phyloP scores from a whole-genome alignment of 805 yeast species.

The Candida silvicultrix region DNA sequence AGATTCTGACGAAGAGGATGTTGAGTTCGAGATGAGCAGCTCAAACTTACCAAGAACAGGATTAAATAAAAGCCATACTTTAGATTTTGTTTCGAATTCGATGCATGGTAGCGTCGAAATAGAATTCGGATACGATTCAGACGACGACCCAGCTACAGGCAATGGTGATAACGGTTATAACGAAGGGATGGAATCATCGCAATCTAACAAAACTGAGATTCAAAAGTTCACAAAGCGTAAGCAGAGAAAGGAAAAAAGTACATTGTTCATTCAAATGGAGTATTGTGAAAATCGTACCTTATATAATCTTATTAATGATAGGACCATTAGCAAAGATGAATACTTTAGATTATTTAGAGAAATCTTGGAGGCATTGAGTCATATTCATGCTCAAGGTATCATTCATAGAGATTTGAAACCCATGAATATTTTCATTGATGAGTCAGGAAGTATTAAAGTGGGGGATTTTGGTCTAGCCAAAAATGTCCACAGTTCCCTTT shows the following conservation, averaged over 20 bases:
- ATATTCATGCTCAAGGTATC: slow-evolving; percentile 89
- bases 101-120: slow-evolving; percentile 40
- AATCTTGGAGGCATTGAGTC: slow-evolving; percentile 80
- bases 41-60: slow-evolving; percentile 21
- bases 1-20: slow-evolving; percentile 9
- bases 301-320: slow-evolving; percentile 69
- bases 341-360: slow-evolving; percentile 91
- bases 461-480: slow-evolving; percentile 98
- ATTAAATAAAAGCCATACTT: slow-evolving; percentile 27
- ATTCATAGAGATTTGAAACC: slow-evolving; percentile 96
- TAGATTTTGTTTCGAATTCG: slow-evolving; percentile 68
- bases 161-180: slow-evolving; percentile 3
- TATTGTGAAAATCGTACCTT: slow-evolving; percentile 94
- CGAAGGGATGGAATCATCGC: slow-evolving; percentile 11
- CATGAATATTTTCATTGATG: slow-evolving; percentile 91
- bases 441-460: slow-evolving; percentile 78
- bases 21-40: slow-evolving; percentile 5
- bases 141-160: slow-evolving; percentile 13
- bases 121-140: slow-evolving; percentile 39
- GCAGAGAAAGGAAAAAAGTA: slow-evolving; percentile 42
- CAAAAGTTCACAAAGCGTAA: slow-evolving; percentile 12
- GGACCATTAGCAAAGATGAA: slow-evolving; percentile 69
- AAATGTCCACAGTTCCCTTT: slow-evolving; percentile 55
- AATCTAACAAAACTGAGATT: slow-evolving; percentile 6
- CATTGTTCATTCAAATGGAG: slow-evolving; percentile 95